A percentile compares a stretch with the other conserved stretches of the same genome.
Conservation (phyloP, 345 rosid species). For the Passiflora organensis region DNA sequence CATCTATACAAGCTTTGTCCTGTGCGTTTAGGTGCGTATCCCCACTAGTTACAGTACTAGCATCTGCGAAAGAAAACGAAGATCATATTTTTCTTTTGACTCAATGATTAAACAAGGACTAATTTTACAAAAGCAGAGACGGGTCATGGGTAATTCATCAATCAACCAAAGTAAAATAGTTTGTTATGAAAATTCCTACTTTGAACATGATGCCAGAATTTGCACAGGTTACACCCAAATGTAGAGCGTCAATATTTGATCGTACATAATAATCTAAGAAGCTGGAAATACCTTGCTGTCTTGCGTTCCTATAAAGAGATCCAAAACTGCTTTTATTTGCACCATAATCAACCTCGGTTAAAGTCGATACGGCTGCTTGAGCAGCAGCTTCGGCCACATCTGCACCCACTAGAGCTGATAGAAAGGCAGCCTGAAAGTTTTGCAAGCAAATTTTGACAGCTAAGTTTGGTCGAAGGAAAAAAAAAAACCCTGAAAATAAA, state of each 20-base stretch:
- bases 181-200: no score
- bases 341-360: conserved; percentile 39
- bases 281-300: conserved; percentile 35
- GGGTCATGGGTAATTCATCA: no score
- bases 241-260: not conserved
- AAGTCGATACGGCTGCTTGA: conserved; percentile 55
- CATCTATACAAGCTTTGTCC: conserved; percentile 37
- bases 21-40: conserved; percentile 24
- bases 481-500: no score
- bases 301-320: conserved; percentile 24
- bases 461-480: no score
- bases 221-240: not conserved
- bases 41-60: conserved; percentile 34
- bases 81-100: no score
- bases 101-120: no score
- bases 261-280: not conserved
- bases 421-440: conserved; percentile 66
- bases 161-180: no score
- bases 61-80: conserved; percentile 29
- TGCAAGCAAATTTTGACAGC: not conserved
- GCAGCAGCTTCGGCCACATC: conserved; percentile 84
- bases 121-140: no score
- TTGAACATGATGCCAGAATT: no score
- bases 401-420: conserved; percentile 82
- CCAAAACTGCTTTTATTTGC: conserved; percentile 26